phyloP scores from a whole-genome alignment of 148 eudicot genomes.

The Dianthus caryophyllus region DNA sequence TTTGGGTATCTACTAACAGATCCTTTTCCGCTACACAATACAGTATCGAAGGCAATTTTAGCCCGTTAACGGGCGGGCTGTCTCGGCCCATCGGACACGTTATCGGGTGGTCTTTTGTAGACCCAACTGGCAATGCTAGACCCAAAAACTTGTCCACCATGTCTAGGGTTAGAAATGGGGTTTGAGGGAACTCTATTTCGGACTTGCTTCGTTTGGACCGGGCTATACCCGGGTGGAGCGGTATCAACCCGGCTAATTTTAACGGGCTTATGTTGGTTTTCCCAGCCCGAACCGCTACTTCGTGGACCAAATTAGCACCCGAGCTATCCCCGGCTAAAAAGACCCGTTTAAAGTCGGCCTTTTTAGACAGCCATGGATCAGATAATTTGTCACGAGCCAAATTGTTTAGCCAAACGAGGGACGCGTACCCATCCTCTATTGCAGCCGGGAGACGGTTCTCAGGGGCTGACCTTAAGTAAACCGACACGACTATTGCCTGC shows the following conservation, averaged over 20 bases:
- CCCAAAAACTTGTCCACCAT: slow-evolving; percentile 74
- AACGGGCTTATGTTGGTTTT: slow-evolving; percentile 30
- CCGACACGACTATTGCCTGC: slow-evolving; percentile 44
- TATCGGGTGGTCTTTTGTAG: slow-evolving; percentile 65
- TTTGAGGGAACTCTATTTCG: slow-evolving; percentile 64
- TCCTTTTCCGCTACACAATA: slow-evolving; percentile 72
- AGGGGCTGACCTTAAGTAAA: slow-evolving; percentile 59
- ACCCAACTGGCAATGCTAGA: slow-evolving; percentile 59
- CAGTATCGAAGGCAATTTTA: slow-evolving; percentile 49
- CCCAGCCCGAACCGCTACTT: slow-evolving; percentile 59
- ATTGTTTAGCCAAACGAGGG: slow-evolving; percentile 56
- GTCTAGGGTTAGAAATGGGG: slow-evolving; percentile 70
- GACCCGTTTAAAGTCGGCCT: slow-evolving; percentile 53
- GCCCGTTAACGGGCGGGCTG: slow-evolving; percentile 43
- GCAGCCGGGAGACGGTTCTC: slow-evolving; percentile 80
- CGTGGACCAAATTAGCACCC: slow-evolving; percentile 70
- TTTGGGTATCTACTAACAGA: slow-evolving; percentile 59
- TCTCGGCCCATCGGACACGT: slow-evolving; percentile 73
- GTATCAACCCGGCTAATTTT: slow-evolving; percentile 51
- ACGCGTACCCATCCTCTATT: slow-evolving; percentile 46
- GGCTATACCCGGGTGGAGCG: slow-evolving; percentile 64
- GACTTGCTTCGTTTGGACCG: slow-evolving; percentile 61
- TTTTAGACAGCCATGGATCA: slow-evolving; percentile 32
- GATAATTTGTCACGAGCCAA: slow-evolving; percentile 27
- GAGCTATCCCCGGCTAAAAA: slow-evolving; percentile 84